A percentile compares a stretch with the other conserved stretches of the same genome.
phyloP scores from a whole-genome alignment of 139 green algal species.

The Eudorina sp. region DNA sequence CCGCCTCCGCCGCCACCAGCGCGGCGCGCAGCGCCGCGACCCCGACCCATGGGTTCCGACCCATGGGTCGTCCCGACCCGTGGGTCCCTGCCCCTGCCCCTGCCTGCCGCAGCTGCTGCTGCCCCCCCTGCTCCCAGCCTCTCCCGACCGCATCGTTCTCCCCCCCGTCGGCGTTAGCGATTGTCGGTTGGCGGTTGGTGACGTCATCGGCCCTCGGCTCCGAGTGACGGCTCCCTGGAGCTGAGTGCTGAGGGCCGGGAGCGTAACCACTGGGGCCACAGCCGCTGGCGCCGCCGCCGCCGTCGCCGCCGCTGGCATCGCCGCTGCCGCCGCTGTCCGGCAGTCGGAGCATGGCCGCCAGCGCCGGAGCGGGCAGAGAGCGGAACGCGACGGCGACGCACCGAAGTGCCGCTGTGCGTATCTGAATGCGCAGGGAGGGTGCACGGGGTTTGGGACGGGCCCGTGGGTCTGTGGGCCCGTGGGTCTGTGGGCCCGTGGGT shows the following conservation, averaged over 20 bases:
- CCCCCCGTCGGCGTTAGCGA: too few species aligned
- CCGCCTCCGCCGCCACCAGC: slow-evolving; percentile 17
- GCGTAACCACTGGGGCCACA: not conserved
- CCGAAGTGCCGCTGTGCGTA: not conserved
- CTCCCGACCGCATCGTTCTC: too few species aligned
- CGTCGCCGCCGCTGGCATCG: not conserved
- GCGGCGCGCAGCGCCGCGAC: not conserved
- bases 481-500: not conserved
- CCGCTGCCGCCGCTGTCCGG: not conserved
- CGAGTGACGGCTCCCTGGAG: too few species aligned
- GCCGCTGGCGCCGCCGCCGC: not conserved
- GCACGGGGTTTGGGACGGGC: not conserved
- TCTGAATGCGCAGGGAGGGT: not conserved
- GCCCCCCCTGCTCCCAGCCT: not conserved
- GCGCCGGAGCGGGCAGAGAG: not conserved
- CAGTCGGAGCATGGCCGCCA: not conserved
- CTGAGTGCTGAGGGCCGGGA: too few species aligned
- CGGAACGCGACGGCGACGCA: slow-evolving; percentile 1
- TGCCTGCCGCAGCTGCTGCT: not conserved
- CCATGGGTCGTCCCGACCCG: not conserved
- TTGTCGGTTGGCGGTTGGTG: too few species aligned
- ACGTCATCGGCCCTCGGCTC: too few species aligned
- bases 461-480: not conserved
- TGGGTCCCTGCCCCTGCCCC: not conserved
- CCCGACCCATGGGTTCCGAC: not conserved